Evolutionary conservation across 768 basidiomycete species (phyloP).

Genomic region (Strobilomyces echinocephalus): DNA sequence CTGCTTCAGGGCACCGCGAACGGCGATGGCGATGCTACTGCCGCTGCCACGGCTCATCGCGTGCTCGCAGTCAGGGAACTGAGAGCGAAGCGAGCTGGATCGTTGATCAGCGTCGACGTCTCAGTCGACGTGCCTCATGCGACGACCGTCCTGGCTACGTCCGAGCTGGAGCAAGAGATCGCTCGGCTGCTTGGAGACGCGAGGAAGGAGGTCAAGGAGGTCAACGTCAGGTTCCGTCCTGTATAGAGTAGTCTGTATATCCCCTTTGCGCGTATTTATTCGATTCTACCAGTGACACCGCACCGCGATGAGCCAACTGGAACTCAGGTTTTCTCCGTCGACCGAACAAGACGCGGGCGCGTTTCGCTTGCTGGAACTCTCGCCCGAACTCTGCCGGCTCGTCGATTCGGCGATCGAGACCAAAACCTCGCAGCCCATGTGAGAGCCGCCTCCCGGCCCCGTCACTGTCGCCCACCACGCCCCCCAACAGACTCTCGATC

Average conservation of each 20-base stretch:
- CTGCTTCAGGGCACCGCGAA: slow-evolving; percentile 37
- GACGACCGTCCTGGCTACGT: slow-evolving; percentile 55
- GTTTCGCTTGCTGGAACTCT: slow-evolving; percentile 72
- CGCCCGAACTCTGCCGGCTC: slow-evolving; percentile 58
- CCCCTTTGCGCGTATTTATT: background rate
- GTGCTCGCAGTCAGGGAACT: slow-evolving; percentile 50
- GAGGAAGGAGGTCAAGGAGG: slow-evolving; percentile 67
- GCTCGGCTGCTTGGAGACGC: slow-evolving; percentile 47
- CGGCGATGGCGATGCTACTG: slow-evolving; percentile 18
- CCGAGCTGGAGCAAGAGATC: slow-evolving; percentile 61
- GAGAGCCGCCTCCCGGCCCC: background rate
- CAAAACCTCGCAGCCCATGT: slow-evolving; percentile 30
- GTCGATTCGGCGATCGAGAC: slow-evolving; percentile 49
- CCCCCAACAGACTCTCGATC: slow-evolving; percentile 58
- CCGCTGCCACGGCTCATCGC: slow-evolving; percentile 3
- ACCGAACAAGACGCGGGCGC: slow-evolving; percentile 45
- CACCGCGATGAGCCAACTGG: slow-evolving; percentile 23
- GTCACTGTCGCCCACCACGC: background rate
- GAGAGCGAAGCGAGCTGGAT: slow-evolving; percentile 74
- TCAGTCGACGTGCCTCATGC: slow-evolving; percentile 61
- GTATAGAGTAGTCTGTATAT: slow-evolving; percentile 21
- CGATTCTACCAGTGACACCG: too few species aligned
- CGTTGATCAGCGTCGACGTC: slow-evolving; percentile 79
- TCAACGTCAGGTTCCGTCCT: slow-evolving; percentile 59
- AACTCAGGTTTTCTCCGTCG: slow-evolving; percentile 50